Evolutionary conservation across 306 rosid genomes (phyloP).

Genomic region (Purshia tridentata): DNA sequence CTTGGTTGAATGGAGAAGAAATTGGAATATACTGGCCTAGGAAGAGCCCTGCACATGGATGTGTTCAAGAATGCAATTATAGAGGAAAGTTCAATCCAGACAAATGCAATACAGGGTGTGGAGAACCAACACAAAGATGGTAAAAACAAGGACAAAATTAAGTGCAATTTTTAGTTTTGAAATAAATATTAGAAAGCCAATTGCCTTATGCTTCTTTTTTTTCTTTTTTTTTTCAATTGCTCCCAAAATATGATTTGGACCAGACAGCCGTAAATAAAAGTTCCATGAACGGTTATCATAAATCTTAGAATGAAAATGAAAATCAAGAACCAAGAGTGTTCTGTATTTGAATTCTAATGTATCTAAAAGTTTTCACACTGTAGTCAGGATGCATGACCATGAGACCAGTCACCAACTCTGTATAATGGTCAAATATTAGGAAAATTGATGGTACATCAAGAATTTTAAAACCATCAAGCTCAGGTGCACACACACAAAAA

Average conservation of each 20-base stretch:
- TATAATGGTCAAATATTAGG: not conserved
- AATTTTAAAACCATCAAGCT: not conserved
- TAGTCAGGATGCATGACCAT: not conserved
- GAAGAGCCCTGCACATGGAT: conserved; percentile 50
- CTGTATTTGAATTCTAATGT: not conserved
- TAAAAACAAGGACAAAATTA: conserved; percentile 25
- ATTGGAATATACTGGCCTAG: conserved; percentile 96
- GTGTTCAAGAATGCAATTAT: conserved; percentile 80
- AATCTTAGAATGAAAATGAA: not conserved
- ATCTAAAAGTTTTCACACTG: not conserved
- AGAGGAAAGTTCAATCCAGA: conserved; percentile 81
- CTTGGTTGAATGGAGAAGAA: conserved; percentile 98
- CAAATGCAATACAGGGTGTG: conserved; percentile 87
- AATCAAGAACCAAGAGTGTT: not conserved
- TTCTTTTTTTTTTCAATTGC: not conserved
- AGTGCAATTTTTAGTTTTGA: not conserved
- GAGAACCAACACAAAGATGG: conserved; percentile 94
- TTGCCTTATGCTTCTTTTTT: not conserved
- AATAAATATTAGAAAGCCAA: not conserved
- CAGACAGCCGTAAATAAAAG: not conserved
- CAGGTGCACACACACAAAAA: not conserved
- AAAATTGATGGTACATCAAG: not conserved
- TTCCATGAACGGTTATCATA: not conserved
- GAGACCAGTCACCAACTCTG: conserved; percentile 2
- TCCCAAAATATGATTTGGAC: not conserved